Evolutionary conservation across 2,329 filamentous ascomycete genomes (phyloP).

Genomic region (Blastomyces emzantsi): DNA sequence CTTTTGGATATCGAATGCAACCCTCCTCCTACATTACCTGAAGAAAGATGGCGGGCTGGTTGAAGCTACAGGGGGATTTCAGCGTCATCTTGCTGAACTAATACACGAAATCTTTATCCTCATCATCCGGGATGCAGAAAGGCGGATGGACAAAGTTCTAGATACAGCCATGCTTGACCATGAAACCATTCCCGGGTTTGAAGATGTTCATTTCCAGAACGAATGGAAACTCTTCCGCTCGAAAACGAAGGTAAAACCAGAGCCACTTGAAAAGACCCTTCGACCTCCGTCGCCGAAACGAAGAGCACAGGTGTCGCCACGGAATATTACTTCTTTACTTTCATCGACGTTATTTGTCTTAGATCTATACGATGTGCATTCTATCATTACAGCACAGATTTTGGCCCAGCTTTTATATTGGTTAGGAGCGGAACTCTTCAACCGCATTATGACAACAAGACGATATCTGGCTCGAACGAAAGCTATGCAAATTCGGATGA

Average conservation of each 20-base stretch:
- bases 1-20: conserved; percentile 98
- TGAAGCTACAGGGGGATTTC: conserved; percentile 75
- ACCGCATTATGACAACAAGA: conserved; percentile 92
- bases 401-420: conserved; percentile 90
- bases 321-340: conserved; percentile 90
- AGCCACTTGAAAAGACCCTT: conserved; percentile 82
- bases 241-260: conserved; percentile 78
- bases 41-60: conserved; percentile 85
- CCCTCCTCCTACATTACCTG: conserved; percentile 86
- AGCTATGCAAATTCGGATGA: conserved; percentile 99
- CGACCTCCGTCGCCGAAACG: conserved; percentile 89
- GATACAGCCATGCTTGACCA: conserved; percentile 93
- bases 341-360: conserved; percentile 95
- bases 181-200: conserved; percentile 94
- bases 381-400: conserved; percentile 87
- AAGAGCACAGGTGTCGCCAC: conserved; percentile 80
- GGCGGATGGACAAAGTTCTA: conserved; percentile 90
- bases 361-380: conserved; percentile 98
- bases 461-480: conserved; percentile 94
- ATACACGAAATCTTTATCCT: conserved; percentile 98
- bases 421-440: conserved; percentile 93
- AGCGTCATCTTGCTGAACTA: conserved; percentile 84
- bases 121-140: conserved; percentile 90
- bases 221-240: conserved; percentile 97
- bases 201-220: conserved; percentile 93